A percentile compares a stretch with the other conserved stretches of the same genome.
Conservation (phyloP, 2,329 filamentous ascomycete genomes). For the Mycosphaerella arachidis region DNA sequence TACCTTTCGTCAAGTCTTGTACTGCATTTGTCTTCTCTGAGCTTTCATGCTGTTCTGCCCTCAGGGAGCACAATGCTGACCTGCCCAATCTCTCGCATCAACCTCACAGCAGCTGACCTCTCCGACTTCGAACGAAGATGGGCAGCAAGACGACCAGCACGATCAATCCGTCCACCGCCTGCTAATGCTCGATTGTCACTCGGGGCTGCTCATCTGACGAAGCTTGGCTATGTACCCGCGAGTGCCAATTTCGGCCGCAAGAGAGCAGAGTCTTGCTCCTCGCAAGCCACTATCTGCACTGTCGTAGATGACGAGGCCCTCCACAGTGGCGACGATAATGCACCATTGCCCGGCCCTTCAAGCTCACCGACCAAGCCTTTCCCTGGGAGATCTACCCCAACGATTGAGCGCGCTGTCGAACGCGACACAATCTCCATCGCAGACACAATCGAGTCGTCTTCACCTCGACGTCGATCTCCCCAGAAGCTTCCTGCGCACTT, state of each 20-base stretch:
- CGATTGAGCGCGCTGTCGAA: background rate
- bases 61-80: slow-evolving; percentile 24
- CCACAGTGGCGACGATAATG: background rate
- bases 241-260: slow-evolving; percentile 18
- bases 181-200: slow-evolving; percentile 19
- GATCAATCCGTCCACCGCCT: background rate
- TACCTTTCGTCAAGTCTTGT: too few species aligned
- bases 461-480: background rate
- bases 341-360: background rate
- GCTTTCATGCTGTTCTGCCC: background rate
- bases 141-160: slow-evolving; percentile 15
- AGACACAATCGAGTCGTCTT: background rate
- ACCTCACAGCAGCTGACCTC: slow-evolving; percentile 28
- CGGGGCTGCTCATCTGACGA: slow-evolving; percentile 15
- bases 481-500: background rate
- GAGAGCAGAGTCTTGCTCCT: slow-evolving; percentile 17
- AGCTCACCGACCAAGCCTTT: background rate
- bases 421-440: background rate
- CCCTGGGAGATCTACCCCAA: background rate
- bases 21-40: too few species aligned
- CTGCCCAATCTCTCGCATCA: slow-evolving; percentile 26
- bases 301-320: background rate
- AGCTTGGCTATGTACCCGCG: slow-evolving; percentile 16
- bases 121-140: slow-evolving; percentile 23
- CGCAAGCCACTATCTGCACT: slow-evolving; percentile 15